Evolutionary conservation across 345 rosid genomes (phyloP).

Genomic region (Citrus mangshanensis): DNA sequence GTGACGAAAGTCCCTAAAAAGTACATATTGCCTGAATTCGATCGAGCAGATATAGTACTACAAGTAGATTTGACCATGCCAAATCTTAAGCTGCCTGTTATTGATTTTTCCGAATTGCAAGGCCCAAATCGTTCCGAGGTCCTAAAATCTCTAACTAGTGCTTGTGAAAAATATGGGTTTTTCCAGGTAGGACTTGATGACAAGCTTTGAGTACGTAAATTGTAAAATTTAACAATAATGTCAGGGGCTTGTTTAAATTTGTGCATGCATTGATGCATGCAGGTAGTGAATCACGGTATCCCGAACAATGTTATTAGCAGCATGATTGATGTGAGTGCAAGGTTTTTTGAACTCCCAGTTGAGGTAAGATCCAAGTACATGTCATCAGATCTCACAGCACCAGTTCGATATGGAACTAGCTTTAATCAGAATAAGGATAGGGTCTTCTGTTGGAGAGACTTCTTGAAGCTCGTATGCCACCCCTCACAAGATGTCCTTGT

Average conservation of each 20-base stretch:
- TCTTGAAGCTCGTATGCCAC: slow-evolving; percentile 67
- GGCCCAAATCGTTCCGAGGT: slow-evolving; percentile 52
- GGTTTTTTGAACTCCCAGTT: slow-evolving; percentile 66
- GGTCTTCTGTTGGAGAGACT: slow-evolving; percentile 92
- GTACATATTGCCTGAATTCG: slow-evolving; percentile 60
- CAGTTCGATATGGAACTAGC: slow-evolving; percentile 88
- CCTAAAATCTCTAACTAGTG: slow-evolving; percentile 51
- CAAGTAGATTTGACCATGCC: slow-evolving; percentile 10
- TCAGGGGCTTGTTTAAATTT: no score
- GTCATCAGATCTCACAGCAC: slow-evolving; percentile 64
- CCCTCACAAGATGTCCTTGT: slow-evolving; percentile 58
- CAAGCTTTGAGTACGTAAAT: background rate
- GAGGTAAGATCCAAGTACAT: slow-evolving; percentile 81
- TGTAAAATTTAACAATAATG: no score
- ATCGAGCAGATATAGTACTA: slow-evolving; percentile 34
- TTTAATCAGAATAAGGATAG: slow-evolving; percentile 79
- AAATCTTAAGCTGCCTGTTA: slow-evolving; percentile 60
- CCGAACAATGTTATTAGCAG: slow-evolving; percentile 40
- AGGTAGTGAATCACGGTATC: slow-evolving; percentile 86
- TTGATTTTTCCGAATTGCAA: slow-evolving; percentile 63
- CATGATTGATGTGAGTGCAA: slow-evolving; percentile 62
- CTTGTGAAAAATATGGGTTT: slow-evolving; percentile 71
- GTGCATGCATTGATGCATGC: background rate
- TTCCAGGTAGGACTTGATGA: slow-evolving; percentile 53
- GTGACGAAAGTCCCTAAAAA: slow-evolving; percentile 53